A percentile compares a stretch with the other conserved stretches of the same genome.
phyloP scores from a whole-genome alignment of 768 basidiomycete species.

The Suillus paluster region DNA sequence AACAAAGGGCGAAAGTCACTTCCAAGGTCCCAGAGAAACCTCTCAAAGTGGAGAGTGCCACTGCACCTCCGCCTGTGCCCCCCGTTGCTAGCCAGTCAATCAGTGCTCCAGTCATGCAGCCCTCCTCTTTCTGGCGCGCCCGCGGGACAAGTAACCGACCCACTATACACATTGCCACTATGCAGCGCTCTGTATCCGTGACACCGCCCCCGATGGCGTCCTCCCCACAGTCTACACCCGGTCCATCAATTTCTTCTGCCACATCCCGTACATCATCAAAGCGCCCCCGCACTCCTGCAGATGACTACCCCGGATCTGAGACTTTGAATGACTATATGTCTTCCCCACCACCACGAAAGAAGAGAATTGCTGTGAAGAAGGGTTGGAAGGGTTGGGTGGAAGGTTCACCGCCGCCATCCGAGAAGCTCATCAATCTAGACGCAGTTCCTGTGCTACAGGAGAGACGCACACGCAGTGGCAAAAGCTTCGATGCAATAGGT shows the following conservation, averaged over 20 bases:
- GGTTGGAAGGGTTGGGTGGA: conserved; percentile 94
- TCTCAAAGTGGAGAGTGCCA: conserved; percentile 22
- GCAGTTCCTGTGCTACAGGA: conserved; percentile 71
- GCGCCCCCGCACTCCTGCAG: conserved; percentile 74
- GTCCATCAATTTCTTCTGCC: conserved; percentile 71
- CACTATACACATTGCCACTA: conserved; percentile 70
- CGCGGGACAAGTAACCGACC: conserved; percentile 50
- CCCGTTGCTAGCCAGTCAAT: conserved; percentile 28
- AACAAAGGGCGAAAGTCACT: conserved; percentile 44
- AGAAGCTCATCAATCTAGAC: conserved; percentile 83
- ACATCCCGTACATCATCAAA: conserved; percentile 83
- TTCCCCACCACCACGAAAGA: conserved; percentile 55
- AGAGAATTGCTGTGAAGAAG: conserved; percentile 67
- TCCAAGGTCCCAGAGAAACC: conserved; percentile 40
- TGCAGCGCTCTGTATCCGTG: conserved; percentile 73
- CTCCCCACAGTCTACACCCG: conserved; percentile 75
- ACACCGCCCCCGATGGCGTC: conserved; percentile 72
- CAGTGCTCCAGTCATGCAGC: conserved; percentile 33
- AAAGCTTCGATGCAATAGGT: conserved; percentile 82
- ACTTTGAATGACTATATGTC: neutral
- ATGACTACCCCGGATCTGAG: conserved; percentile 41
- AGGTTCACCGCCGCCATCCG: conserved; percentile 79
- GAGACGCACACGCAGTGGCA: conserved; percentile 80
- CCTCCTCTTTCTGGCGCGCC: conserved; percentile 66
- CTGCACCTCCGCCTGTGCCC: conserved; percentile 22